phyloP scores from a whole-genome alignment of 2,329 filamentous ascomycete genomes.

The Diaporthe citrichinensis region DNA sequence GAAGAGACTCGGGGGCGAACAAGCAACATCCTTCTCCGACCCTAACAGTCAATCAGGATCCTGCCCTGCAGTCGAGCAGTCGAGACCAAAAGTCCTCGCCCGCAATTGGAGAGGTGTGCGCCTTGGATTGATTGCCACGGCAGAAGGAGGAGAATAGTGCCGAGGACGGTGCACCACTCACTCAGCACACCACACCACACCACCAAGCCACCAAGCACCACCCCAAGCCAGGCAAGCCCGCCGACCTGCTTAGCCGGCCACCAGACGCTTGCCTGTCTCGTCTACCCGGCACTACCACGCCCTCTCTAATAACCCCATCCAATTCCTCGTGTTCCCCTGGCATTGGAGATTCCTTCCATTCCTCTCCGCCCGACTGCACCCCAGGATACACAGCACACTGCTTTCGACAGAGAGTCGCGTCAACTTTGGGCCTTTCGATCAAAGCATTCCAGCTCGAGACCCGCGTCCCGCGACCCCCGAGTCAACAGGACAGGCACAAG shows the following conservation, averaged over 20 bases:
- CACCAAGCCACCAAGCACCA: constrained; percentile 25
- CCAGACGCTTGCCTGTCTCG: constrained; percentile 3
- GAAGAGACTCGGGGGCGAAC: constrained; percentile 7
- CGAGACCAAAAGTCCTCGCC: constrained; percentile 11
- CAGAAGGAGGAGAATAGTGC: constrained; percentile 10
- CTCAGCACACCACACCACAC: constrained; percentile 5
- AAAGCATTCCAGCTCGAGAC: constrained; percentile 26
- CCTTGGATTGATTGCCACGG: constrained; percentile 27
- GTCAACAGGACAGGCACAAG: constrained; percentile 24
- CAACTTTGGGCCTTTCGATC: constrained; percentile 23
- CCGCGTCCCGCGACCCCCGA: constrained; percentile 16
- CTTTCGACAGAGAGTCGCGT: constrained; percentile 25
- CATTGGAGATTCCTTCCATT: constrained; percentile 15
- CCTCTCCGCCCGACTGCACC: constrained; percentile 24
- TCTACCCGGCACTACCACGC: constrained; percentile 20
- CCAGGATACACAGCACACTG: constrained; percentile 2
- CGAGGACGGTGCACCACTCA: constrained; percentile 5
- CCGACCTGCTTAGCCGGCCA: constrained; percentile 26
- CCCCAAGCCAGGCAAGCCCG: constrained; percentile 19
- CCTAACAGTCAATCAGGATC: constrained; percentile 22
- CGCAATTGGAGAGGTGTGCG: constrained; percentile 28
- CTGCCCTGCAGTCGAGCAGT: constrained; percentile 6
- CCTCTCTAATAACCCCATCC: constrained; percentile 11
- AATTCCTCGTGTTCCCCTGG: constrained; percentile 20
- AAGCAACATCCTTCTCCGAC: constrained; percentile 29